These are phyloP conservation scores for Trichosporon coremiiforme DNA, from an alignment of 1,284 basidiomycete species.

Conservation along the genomic window DNA sequence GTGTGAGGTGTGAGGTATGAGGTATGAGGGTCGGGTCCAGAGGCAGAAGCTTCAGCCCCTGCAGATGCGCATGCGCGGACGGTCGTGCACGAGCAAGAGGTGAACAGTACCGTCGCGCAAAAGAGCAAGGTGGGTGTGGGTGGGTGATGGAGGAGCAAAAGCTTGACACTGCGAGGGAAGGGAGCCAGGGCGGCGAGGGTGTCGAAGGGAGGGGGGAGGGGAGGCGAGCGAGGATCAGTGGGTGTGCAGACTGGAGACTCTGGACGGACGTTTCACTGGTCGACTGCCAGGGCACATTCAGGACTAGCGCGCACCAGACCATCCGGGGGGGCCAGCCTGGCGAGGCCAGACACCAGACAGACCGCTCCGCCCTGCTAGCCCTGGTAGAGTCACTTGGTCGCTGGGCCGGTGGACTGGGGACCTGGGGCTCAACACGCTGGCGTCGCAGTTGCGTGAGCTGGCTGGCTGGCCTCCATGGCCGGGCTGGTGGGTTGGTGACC, in stretches of 20 bases:
- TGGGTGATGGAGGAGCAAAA: not conserved
- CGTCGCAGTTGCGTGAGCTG: no score
- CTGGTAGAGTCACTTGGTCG: not conserved
- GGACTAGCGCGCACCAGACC: not conserved
- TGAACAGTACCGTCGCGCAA: not conserved
- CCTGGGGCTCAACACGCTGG: no score
- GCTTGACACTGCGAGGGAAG: not conserved
- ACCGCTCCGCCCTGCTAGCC: not conserved
- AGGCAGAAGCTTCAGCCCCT: not conserved
- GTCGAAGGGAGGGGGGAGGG: not conserved
- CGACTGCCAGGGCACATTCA: constrained; percentile 2
- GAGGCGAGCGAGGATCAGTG: not conserved
- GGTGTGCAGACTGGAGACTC: not conserved
- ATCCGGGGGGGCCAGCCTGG: not conserved
- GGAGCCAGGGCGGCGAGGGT: not conserved
- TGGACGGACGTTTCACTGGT: constrained; percentile 11
- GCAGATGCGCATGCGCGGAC: not conserved
- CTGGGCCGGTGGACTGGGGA: no score
- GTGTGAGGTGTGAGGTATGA: not conserved
- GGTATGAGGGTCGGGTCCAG: constrained; percentile 7
- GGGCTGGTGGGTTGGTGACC: not conserved
- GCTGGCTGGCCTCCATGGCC: not conserved
- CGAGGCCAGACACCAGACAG: constrained; percentile 3
- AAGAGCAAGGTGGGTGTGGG: not conserved
- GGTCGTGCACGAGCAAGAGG: not conserved